Conservation (phyloP, 176 grass and related monocot genomes). For the Juncus inflexus region DNA sequence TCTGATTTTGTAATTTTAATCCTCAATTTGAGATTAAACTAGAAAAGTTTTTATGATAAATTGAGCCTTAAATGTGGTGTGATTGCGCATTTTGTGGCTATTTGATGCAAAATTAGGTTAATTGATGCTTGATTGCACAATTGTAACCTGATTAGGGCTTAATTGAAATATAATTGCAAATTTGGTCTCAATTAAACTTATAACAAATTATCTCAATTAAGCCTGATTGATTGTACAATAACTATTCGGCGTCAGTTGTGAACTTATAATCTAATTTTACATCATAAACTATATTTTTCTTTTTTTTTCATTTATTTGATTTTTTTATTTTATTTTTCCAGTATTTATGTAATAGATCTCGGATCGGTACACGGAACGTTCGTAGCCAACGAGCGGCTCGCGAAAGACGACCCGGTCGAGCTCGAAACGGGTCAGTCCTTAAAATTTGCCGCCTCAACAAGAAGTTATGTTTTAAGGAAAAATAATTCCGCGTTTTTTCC, state of each 20-base stretch:
- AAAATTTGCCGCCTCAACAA: slow-evolving; percentile 85
- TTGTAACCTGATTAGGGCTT: too few species aligned
- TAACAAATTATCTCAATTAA: too few species aligned
- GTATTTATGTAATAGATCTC: slow-evolving; percentile 88
- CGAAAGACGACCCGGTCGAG: slow-evolving; percentile 79
- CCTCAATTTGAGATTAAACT: too few species aligned
- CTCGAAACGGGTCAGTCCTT: slow-evolving; percentile 96
- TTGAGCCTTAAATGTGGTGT: too few species aligned
- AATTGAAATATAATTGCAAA: too few species aligned
- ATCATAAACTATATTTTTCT: background rate
- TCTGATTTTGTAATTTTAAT: too few species aligned
- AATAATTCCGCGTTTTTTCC: slow-evolving; percentile 57
- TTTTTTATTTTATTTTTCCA: slow-evolving; percentile 37
- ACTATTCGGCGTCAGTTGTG: background rate
- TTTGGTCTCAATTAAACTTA: too few species aligned
- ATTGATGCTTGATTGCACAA: too few species aligned
- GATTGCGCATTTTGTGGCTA: too few species aligned
- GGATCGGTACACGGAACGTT: slow-evolving; percentile 97
- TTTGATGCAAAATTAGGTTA: too few species aligned
- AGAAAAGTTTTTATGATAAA: too few species aligned
- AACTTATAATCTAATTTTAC: slow-evolving; percentile 16
- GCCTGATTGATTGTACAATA: background rate
- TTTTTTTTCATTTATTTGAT: background rate
- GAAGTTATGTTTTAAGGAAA: slow-evolving; percentile 76
- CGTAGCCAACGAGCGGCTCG: slow-evolving; percentile 91